Conservation (phyloP, 2,329 filamentous ascomycete genomes). For the Penicillium italicum region DNA sequence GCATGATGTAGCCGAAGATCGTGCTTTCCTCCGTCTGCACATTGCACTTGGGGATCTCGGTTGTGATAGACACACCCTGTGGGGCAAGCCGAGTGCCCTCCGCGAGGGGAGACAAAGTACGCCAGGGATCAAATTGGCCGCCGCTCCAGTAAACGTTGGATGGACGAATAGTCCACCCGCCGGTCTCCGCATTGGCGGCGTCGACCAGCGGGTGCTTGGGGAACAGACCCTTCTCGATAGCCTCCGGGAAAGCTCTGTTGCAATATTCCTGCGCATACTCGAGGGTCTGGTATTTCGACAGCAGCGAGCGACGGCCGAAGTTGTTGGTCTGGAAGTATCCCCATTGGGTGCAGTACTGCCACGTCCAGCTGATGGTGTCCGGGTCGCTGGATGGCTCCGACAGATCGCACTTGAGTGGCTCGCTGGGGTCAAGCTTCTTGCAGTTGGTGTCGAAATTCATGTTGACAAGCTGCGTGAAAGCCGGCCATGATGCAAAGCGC, state of each 20-base stretch:
- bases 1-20: constrained; percentile 50
- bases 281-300: constrained; percentile 48
- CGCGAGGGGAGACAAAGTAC: constrained; percentile 46
- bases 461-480: constrained; percentile 40
- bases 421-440: constrained; percentile 25
- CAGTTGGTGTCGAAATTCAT: constrained; percentile 42
- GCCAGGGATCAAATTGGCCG: constrained; percentile 54
- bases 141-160: constrained; percentile 51
- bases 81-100: constrained; percentile 41
- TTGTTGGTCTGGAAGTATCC: constrained; percentile 52
- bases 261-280: constrained; percentile 46
- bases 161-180: constrained; percentile 52
- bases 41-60: constrained; percentile 45
- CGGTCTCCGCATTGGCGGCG: constrained; percentile 43
- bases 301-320: constrained; percentile 45
- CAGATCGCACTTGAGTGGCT: constrained; percentile 38
- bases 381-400: constrained; percentile 35
- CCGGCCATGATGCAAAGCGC: constrained; percentile 43
- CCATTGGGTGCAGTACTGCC: constrained; percentile 54
- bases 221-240: constrained; percentile 37
- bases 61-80: constrained; percentile 35
- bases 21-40: constrained; percentile 32
- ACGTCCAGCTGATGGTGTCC: constrained; percentile 45
- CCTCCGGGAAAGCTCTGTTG: constrained; percentile 48
- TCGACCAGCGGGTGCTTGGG: constrained; percentile 41